phyloP scores from a whole-genome alignment of 2,329 filamentous ascomycete species.

The Penicillium sp. region DNA sequence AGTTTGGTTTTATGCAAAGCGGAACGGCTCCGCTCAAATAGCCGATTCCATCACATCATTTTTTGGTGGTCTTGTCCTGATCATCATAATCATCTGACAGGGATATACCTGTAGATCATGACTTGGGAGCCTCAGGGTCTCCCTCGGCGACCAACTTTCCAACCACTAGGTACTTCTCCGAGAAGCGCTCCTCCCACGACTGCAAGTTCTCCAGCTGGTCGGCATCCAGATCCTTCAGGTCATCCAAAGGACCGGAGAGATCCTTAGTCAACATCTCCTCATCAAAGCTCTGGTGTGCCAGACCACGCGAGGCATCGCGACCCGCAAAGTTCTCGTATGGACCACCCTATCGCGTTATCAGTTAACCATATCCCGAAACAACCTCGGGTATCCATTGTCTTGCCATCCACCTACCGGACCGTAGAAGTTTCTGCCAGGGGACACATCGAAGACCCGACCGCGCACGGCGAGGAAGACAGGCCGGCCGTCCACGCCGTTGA shows the following conservation, averaged over 20 bases:
- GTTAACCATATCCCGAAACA: conserved; percentile 1
- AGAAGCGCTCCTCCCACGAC: conserved; percentile 93
- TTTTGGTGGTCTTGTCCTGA: neutral
- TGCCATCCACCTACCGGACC: conserved; percentile 64
- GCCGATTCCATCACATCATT: neutral
- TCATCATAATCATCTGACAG: neutral
- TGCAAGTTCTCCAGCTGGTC: conserved; percentile 83
- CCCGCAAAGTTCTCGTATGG: conserved; percentile 97
- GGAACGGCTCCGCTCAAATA: conserved; percentile 3
- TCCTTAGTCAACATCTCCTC: conserved; percentile 94
- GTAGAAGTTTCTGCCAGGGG: conserved; percentile 88
- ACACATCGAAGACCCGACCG: conserved; percentile 89
- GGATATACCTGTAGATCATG: conserved; percentile 15
- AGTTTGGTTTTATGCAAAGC: neutral
- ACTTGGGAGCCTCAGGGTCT: conserved; percentile 49
- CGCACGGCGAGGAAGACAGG: conserved; percentile 92
- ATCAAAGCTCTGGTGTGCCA: conserved; percentile 92
- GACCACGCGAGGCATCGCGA: conserved; percentile 82
- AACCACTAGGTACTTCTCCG: conserved; percentile 94
- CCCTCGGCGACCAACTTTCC: conserved; percentile 77
- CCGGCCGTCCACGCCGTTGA: conserved; percentile 74
- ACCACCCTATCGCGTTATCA: conserved; percentile 62
- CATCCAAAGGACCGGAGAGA: conserved; percentile 81
- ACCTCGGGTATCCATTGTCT: neutral
- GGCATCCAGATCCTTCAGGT: conserved; percentile 70